A percentile compares a stretch with the other conserved stretches of the same genome.
Conservation (phyloP, 306 rosid species). For the Prunus fruticosa region DNA sequence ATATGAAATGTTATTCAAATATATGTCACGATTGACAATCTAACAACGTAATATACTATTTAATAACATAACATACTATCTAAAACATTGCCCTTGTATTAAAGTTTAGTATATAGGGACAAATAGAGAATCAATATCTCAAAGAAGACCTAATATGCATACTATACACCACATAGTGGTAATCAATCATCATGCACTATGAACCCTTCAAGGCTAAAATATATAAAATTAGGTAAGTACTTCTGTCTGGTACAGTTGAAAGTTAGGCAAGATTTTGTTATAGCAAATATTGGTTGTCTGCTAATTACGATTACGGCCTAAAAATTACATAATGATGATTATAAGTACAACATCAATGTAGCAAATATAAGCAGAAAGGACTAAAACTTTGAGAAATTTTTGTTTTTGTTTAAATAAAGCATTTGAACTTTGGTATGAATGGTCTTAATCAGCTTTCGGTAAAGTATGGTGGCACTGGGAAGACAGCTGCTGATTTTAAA, state of each 20-base stretch:
- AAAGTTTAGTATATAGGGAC: background rate
- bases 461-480: background rate
- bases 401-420: background rate
- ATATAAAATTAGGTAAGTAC: background rate
- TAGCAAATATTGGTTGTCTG: background rate
- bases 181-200: background rate
- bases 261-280: background rate
- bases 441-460: constrained; percentile 8
- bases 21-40: background rate
- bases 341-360: background rate
- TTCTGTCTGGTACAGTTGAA: background rate
- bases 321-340: too few species aligned
- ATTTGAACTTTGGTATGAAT: background rate
- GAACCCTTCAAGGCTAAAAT: background rate
- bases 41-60: background rate
- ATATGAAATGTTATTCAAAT: too few species aligned
- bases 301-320: background rate
- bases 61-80: too few species aligned
- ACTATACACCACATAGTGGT: background rate
- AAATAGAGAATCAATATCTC: background rate
- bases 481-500: background rate
- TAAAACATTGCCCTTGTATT: background rate
- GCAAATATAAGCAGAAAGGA: background rate
- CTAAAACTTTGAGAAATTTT: background rate
- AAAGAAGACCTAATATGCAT: background rate